Conservation (phyloP, 2,329 filamentous ascomycete species). For the Alternaria sp. region DNA sequence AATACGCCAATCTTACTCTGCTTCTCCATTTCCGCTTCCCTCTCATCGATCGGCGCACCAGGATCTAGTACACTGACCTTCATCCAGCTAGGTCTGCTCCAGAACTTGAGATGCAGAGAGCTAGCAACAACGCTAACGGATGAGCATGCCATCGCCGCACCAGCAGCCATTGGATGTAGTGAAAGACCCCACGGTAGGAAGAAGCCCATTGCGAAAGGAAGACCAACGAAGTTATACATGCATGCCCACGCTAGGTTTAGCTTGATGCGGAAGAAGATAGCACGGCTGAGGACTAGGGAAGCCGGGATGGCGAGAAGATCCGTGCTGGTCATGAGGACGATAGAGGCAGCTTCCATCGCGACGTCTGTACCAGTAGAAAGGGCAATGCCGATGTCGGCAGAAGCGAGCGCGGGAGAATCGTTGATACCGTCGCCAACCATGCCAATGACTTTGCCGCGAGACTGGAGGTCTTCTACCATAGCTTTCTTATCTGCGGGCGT, state of each 20-base stretch:
- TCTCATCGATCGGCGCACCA: slow-evolving; percentile 39
- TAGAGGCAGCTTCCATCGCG: slow-evolving; percentile 94
- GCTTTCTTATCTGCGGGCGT: slow-evolving; percentile 90
- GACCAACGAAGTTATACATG: slow-evolving; percentile 86
- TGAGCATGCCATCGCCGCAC: slow-evolving; percentile 90
- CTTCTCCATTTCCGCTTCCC: slow-evolving; percentile 40
- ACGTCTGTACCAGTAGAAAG: slow-evolving; percentile 94
- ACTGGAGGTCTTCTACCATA: slow-evolving; percentile 81
- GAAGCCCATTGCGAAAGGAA: slow-evolving; percentile 96
- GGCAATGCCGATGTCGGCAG: slow-evolving; percentile 90
- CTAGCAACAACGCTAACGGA: slow-evolving; percentile 89
- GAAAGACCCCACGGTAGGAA: slow-evolving; percentile 89
- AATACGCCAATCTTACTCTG: slow-evolving; percentile 33
- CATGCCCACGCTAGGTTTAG: slow-evolving; percentile 93
- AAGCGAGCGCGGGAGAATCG: slow-evolving; percentile 92
- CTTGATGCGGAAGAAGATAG: slow-evolving; percentile 92
- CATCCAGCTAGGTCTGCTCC: slow-evolving; percentile 88
- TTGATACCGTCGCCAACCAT: slow-evolving; percentile 99
- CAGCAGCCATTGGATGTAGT: slow-evolving; percentile 92
- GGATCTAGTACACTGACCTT: slow-evolving; percentile 70
- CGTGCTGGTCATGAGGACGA: slow-evolving; percentile 93
- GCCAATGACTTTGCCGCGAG: slow-evolving; percentile 76
- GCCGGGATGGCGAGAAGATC: slow-evolving; percentile 94
- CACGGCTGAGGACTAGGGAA: slow-evolving; percentile 78
- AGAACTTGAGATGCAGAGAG: slow-evolving; percentile 84